Base-by-base conservation (phyloP, 2,329 filamentous ascomycete species). In the Nakataea oryzae region DNA sequence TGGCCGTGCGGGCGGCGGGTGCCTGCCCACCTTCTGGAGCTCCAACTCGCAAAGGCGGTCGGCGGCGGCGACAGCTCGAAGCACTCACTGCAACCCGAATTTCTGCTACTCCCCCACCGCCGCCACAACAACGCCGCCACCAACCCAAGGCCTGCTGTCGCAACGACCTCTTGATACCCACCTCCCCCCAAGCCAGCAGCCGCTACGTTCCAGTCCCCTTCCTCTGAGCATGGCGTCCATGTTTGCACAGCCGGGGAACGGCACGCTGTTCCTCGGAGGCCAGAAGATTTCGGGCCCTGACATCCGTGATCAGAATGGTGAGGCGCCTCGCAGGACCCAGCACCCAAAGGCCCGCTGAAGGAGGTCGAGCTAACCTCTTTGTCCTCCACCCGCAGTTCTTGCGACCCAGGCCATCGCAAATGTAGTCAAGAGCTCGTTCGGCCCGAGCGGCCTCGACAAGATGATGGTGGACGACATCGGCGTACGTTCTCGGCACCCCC, bases 401-500 rank as follows among this genome's bases (percentile, higher is more conserved):
- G 95, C 95, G 68, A 97, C 95, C 57, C 92, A 97, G 75, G 92
- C 93, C 64, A 97, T 99, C 72, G 89, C 95, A 71, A 99, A 97
- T 86, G 93, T 99, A 64, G 92, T 99, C 76, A 97, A 96, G 82
- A 96, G 91, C 77, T 99, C 95, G 21, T 99, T 99, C 74, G 95
- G 95, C 62, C 95, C 95, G 60, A 96, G 91, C 65, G 95, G 95
- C 59, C 84, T 99, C 68, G 95, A 99, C 76, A 99, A 99, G 85
- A 99, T 99, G 95, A 97, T 99, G 95, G 95, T 99, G 70, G 95
- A 99, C 79, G 95, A 99, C 74, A 97, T 99, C 75, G 95, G 95
- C 73, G 89, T 91, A 85, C 70, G 87, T 70, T 63, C 62, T 64
- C 54, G 65, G 6, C 21, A 8, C 21, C 28, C 14, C 58, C n/a